phyloP scores from a whole-genome alignment of 2,329 filamentous ascomycete genomes.

The Xylaria sp. region DNA sequence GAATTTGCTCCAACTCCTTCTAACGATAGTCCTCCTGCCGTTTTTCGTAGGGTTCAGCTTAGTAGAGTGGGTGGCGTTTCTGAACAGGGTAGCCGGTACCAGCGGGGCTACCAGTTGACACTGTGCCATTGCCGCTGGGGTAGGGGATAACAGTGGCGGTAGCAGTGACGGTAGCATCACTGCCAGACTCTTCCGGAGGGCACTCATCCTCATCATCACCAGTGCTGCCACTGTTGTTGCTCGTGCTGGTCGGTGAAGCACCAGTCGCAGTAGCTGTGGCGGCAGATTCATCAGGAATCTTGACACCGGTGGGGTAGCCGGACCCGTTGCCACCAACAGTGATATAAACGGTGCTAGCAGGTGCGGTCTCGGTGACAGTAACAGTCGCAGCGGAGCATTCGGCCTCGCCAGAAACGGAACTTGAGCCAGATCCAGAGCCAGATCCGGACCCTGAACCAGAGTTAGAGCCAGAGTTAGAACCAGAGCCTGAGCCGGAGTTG shows the following conservation, averaged over 20 bases:
- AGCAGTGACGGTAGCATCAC: constrained; percentile 51
- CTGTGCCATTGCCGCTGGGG: constrained; percentile 50
- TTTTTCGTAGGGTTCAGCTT: not conserved
- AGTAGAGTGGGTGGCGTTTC: constrained; percentile 35
- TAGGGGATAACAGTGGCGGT: constrained; percentile 52
- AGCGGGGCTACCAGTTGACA: constrained; percentile 45
- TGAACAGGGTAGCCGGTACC: constrained; percentile 41
- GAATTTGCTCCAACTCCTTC: constrained; percentile 7
- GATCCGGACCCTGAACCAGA: not conserved
- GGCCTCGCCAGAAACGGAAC: constrained; percentile 35
- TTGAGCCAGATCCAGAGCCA: constrained; percentile 34
- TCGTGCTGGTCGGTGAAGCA: constrained; percentile 23
- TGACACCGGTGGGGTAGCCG: constrained; percentile 32
- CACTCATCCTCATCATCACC: constrained; percentile 32
- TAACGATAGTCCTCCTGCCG: not conserved
- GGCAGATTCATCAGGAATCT: constrained; percentile 20
- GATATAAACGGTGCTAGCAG: constrained; percentile 48
- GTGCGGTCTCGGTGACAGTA: constrained; percentile 47
- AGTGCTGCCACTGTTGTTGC: constrained; percentile 26
- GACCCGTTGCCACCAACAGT: constrained; percentile 38
- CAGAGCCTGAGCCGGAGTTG: constrained; percentile 32
- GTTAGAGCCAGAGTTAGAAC: constrained; percentile 27
- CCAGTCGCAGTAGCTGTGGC: constrained; percentile 17
- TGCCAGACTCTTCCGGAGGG: constrained; percentile 42
- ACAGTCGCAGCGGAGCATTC: constrained; percentile 46